Evolutionary conservation across 768 basidiomycete genomes (phyloP).

Genomic region (Baorangia bicolor): DNA sequence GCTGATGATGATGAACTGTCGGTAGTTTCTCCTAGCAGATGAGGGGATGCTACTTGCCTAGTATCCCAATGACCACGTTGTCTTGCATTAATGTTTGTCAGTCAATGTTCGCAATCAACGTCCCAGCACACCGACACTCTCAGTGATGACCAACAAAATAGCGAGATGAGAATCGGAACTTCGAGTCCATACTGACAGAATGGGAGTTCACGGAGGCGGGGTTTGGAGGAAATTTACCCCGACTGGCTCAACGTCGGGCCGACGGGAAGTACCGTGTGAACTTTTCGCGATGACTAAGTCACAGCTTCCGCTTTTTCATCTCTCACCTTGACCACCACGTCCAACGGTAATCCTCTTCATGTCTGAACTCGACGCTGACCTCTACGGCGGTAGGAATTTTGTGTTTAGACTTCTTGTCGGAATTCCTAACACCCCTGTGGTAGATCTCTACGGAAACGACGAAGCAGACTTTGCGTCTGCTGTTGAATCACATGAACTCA

Average conservation of each 20-base stretch:
- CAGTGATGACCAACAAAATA: background rate
- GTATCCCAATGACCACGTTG: constrained; percentile 45
- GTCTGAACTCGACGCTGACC: constrained; percentile 86
- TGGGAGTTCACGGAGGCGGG: background rate
- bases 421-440: background rate
- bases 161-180: background rate
- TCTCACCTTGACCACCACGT: constrained; percentile 38
- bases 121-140: background rate
- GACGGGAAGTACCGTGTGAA: constrained; percentile 28
- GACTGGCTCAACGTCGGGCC: constrained; percentile 9
- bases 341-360: constrained; percentile 34
- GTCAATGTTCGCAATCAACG: background rate
- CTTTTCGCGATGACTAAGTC: constrained; percentile 27
- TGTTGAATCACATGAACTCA: constrained; percentile 36
- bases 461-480: constrained; percentile 60
- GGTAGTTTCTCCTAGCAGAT: background rate
- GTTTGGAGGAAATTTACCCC: background rate
- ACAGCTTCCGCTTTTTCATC: constrained; percentile 24
- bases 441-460: constrained; percentile 68
- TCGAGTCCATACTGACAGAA: constrained; percentile 1
- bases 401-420: rapidly evolving
- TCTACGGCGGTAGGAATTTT: constrained; percentile 71
- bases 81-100: constrained; percentile 9
- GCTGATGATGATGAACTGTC: constrained; percentile 45
- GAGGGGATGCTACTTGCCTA: constrained; percentile 38